These are phyloP conservation scores for Aphanocladium album DNA, from an alignment of 2,329 filamentous ascomycete genomes.

Conservation along the genomic window DNA sequence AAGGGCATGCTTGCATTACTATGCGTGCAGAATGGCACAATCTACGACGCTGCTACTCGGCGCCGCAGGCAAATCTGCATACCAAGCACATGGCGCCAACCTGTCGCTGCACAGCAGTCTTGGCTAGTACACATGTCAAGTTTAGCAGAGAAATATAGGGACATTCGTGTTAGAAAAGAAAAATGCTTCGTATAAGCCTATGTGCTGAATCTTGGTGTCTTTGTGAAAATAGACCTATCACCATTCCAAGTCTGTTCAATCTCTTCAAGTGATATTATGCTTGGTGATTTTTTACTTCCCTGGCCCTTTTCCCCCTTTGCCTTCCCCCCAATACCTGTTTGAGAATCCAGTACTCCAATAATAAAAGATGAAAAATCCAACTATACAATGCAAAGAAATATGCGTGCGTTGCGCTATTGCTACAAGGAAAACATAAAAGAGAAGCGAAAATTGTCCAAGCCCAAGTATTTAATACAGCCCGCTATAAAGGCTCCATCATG, in stretches of 20 bases:
- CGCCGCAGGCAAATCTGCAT: too few relatives aligned
- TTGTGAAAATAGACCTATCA: not conserved
- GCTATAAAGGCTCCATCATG: not conserved
- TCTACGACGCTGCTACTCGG: too few relatives aligned
- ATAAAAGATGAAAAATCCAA: not conserved
- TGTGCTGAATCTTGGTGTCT: not conserved
- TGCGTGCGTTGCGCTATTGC: not conserved
- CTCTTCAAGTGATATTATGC: not conserved
- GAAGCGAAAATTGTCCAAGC: not conserved
- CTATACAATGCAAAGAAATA: not conserved
- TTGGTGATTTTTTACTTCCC: not conserved
- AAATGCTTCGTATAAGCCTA: not conserved
- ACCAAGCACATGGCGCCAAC: too few relatives aligned
- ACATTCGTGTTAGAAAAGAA: not conserved
- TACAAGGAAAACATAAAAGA: not conserved
- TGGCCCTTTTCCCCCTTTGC: not conserved
- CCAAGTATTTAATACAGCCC: not conserved
- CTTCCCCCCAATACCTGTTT: not conserved
- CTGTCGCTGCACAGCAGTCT: too few relatives aligned
- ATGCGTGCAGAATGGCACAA: too few relatives aligned
- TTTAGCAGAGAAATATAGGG: too few relatives aligned
- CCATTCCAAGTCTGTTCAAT: not conserved
- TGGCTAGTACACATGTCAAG: too few relatives aligned
- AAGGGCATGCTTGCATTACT: too few relatives aligned
- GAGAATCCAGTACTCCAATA: not conserved